These are phyloP conservation scores for Podospora australis DNA, from an alignment of 495 filamentous ascomycete genomes.

Conservation along the genomic window DNA sequence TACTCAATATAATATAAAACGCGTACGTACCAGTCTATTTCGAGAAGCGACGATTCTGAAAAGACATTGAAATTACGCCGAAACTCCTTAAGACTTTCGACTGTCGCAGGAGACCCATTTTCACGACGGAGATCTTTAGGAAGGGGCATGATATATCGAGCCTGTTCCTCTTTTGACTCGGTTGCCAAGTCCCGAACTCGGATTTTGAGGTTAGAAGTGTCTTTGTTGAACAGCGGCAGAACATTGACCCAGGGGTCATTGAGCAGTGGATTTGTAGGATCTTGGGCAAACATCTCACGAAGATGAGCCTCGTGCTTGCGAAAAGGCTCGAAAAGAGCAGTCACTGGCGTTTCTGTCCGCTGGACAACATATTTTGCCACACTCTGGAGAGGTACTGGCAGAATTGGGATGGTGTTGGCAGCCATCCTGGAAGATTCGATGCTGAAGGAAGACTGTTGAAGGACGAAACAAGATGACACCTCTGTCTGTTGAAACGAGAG, in stretches of 20 bases:
- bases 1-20: neutral
- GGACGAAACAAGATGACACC: too few relatives aligned
- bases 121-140: conserved; percentile 50
- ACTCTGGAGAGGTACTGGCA: conserved; percentile 37
- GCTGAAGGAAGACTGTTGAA: neutral
- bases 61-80: conserved; percentile 71
- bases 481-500: too few relatives aligned
- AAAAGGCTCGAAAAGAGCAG: conserved; percentile 58
- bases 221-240: conserved; percentile 59
- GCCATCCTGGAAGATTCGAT: conserved; percentile 29
- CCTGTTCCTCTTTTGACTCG: conserved; percentile 53
- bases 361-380: conserved; percentile 41
- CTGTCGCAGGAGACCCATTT: conserved; percentile 58
- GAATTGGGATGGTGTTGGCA: conserved; percentile 29
- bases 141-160: conserved; percentile 66
- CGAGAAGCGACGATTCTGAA: conserved; percentile 55
- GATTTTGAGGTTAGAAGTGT: conserved; percentile 49
- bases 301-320: conserved; percentile 60
- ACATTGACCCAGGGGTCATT: conserved; percentile 59
- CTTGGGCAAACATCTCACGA: conserved; percentile 66
- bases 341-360: conserved; percentile 48
- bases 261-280: conserved; percentile 51
- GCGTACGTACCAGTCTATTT: conserved; percentile 56
- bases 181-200: conserved; percentile 55
- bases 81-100: conserved; percentile 59